A percentile compares a stretch with the other conserved stretches of the same genome.
Conservation (phyloP, 78 protist genomes). For the Emiliania huxleyi region DNA sequence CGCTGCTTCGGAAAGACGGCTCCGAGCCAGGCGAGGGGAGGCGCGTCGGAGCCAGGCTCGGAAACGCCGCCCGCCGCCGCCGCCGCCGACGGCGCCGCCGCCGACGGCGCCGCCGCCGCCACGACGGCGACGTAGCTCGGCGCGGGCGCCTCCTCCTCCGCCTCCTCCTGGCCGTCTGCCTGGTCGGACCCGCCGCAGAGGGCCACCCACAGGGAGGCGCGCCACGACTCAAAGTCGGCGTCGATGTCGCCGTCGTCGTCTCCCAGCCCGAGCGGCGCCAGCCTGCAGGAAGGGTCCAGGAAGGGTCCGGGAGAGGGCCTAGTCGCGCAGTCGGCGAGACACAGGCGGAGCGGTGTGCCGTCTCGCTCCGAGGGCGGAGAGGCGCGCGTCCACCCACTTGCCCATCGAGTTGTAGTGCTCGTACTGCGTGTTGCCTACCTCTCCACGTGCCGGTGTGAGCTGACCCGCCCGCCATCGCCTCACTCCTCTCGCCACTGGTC, state of each 20-base stretch:
- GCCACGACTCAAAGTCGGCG: conserved; percentile 24
- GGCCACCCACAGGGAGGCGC: background rate
- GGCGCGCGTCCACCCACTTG: conserved; percentile 50
- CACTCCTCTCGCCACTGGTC: too few relatives aligned
- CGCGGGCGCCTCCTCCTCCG: background rate
- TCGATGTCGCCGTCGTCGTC: conserved; percentile 80
- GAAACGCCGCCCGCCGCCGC: too few relatives aligned
- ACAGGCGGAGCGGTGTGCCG: too few relatives aligned
- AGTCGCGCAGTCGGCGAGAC: too few relatives aligned
- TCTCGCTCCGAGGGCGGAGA: conserved; percentile 74
- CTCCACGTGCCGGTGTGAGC: too few relatives aligned
- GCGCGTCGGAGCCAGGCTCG: too few relatives aligned
- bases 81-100: conserved; percentile 35
- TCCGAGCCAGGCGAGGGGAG: conserved; percentile 21
- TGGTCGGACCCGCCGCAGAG: too few relatives aligned
- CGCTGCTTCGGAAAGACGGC: background rate
- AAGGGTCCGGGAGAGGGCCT: too few relatives aligned
- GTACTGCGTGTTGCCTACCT: conserved; percentile 87
- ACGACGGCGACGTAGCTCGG: background rate
- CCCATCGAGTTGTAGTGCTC: conserved; percentile 82
- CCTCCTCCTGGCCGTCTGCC: background rate
- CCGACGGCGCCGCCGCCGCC: background rate
- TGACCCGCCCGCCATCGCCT: too few relatives aligned
- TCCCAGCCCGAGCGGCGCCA: conserved; percentile 71
- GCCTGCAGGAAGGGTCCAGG: too few relatives aligned